These are phyloP conservation scores for Bassia scoparia DNA, from an alignment of 148 eudicot genomes.

Conservation along the genomic window DNA sequence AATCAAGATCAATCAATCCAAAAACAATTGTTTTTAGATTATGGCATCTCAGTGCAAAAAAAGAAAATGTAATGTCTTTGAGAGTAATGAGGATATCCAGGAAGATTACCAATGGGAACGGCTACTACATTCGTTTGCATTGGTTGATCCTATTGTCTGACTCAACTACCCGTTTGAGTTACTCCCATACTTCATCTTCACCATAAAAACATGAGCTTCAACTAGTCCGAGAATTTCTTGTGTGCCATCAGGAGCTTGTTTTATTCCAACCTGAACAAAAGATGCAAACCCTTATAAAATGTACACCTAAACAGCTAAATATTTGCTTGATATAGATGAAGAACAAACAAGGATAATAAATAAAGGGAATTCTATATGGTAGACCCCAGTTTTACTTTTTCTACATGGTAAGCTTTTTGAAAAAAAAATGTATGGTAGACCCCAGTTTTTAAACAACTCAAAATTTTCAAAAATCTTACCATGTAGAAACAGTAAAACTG, in stretches of 20 bases:
- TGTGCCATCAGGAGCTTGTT: conserved; percentile 83
- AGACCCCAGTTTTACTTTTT: too few relatives aligned
- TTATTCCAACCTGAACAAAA: conserved; percentile 67
- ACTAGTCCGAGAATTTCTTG: conserved; percentile 94
- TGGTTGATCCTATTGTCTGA: conserved; percentile 89
- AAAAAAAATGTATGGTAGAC: too few relatives aligned
- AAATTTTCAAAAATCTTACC: too few relatives aligned
- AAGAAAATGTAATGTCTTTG: not conserved
- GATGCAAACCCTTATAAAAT: not conserved
- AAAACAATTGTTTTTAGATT: not conserved
- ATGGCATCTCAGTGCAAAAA: not conserved
- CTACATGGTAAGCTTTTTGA: too few relatives aligned
- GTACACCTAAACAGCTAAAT: not conserved
- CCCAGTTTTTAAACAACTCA: too few relatives aligned
- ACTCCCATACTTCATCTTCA: conserved; percentile 83
- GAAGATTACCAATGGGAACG: conserved; percentile 83
- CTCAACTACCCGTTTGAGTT: conserved; percentile 72
- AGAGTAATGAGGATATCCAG: not conserved
- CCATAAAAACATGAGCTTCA: conserved; percentile 64
- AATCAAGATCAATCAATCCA: conserved; percentile 3
- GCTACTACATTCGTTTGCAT: conserved; percentile 91
- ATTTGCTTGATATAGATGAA: not conserved
- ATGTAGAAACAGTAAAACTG: too few relatives aligned
- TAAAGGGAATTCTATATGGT: too few relatives aligned
- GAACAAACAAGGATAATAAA: too few relatives aligned